A percentile compares a stretch with the other conserved stretches of the same genome.
phyloP scores from a whole-genome alignment of 2,329 filamentous ascomycete genomes.

The Kalmusia sp. region DNA sequence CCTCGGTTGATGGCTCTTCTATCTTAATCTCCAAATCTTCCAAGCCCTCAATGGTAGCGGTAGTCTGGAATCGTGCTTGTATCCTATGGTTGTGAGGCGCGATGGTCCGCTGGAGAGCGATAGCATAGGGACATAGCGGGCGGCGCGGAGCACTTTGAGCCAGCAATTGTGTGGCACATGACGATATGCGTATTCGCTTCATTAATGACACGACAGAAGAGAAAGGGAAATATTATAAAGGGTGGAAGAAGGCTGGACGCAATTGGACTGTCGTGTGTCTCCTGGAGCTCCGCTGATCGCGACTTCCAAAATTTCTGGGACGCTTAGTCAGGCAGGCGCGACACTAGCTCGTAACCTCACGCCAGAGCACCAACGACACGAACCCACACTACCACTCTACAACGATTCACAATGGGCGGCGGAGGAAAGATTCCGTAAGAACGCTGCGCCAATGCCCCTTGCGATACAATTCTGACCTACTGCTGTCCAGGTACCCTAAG shows the following conservation, averaged over 20 bases:
- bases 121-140: slow-evolving; percentile 44
- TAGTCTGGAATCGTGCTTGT: slow-evolving; percentile 34
- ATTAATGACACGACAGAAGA: slow-evolving; percentile 47
- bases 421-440: slow-evolving; percentile 76
- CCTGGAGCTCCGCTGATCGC: slow-evolving; percentile 30
- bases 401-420: slow-evolving; percentile 66
- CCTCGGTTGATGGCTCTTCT: slow-evolving; percentile 11
- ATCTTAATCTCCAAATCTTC: slow-evolving; percentile 21
- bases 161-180: slow-evolving; percentile 68
- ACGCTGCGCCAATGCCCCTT: slow-evolving; percentile 18
- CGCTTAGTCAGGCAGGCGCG: slow-evolving; percentile 17
- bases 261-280: slow-evolving; percentile 31
- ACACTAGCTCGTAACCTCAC: slow-evolving; percentile 27
- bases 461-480: slow-evolving; percentile 20
- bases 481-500: slow-evolving; percentile 81
- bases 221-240: slow-evolving; percentile 15
- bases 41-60: slow-evolving; percentile 18
- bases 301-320: slow-evolving; percentile 45
- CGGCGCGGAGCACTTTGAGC: slow-evolving; percentile 53
- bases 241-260: slow-evolving; percentile 6
- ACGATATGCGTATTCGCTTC: slow-evolving; percentile 68
- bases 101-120: slow-evolving; percentile 29
- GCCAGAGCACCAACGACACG: slow-evolving; percentile 22
- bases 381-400: slow-evolving; percentile 42
- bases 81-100: slow-evolving; percentile 38